Evolutionary conservation across 352 stramenopile genomes (phyloP), one percentile per base, ranked within the genome.

Genomic region (Lagenidium giganteum): DNA sequence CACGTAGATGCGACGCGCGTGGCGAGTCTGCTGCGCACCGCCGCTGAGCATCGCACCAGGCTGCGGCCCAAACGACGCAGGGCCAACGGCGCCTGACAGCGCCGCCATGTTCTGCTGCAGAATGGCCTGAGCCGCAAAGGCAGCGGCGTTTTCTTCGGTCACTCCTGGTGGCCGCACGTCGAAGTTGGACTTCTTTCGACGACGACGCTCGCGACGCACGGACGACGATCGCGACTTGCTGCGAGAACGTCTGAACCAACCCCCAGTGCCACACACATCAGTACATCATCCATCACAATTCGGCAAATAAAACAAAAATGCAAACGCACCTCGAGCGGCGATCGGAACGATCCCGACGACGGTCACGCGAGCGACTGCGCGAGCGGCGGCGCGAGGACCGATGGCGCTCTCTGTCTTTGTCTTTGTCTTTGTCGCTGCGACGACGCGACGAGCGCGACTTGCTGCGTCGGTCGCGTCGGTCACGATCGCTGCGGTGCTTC

Each of bases 1-100:
- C 23, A 99, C 87, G 68, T 99, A 99, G n/a, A 99, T 58, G 36
- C 95, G 83, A 18, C 96, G 78, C 5, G 94, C 95, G 61, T 98
- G 95, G 12, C 94, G 79, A 13, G 96, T 98, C 52, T 98, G 93
- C 65, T 98, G 94, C 34, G 55, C 65, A 29, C 51, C 45, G 8
- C 42, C 36, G 14, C 35, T 28, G 14, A 48, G 51, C 13, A 25
- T 20, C 3, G 46, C 26, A 18, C 50, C 48, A 9, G 56, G 67
- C 29, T 59, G 62, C 5, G 71, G 45, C 8, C 70, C 70, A 34
- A 92, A 92, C 9, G 76, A 85, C 20, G 68, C 72, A 0, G 72
- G 64, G 14, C 72, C 80, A 2, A 87, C 75, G 18, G 72, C 61
- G 3, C 75, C 75, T 0, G 72, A 75, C 11, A 87, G 61, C 33